Evolutionary conservation across 1,139 yeast species (phyloP).

Genomic region (Hyphopichia fennica): DNA sequence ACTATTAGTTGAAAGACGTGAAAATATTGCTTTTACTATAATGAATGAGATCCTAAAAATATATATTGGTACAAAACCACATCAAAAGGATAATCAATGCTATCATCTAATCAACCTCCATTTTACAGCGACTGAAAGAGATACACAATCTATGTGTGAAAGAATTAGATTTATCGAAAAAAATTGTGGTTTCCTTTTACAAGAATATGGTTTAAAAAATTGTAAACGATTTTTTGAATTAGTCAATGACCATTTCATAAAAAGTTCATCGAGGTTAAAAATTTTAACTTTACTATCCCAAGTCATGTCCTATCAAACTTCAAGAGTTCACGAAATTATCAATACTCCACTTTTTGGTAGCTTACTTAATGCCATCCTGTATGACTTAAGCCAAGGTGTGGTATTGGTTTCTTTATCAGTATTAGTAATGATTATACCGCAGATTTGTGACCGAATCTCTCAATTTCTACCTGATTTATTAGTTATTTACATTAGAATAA

Average conservation of each 20-base stretch:
- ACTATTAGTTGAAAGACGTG: constrained; percentile 20
- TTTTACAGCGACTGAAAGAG: constrained; percentile 13
- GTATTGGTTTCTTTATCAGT: constrained; percentile 44
- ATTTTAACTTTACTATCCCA: constrained; percentile 33
- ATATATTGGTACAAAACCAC: constrained; percentile 22
- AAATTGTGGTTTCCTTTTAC: constrained; percentile 42
- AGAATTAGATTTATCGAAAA: constrained; percentile 47
- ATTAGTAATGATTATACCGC: constrained; percentile 57
- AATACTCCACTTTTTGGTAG: constrained; percentile 41
- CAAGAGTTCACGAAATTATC: constrained; percentile 31
- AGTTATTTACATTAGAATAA: constrained; percentile 45
- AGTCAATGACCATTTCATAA: constrained; percentile 30
- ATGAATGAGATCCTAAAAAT: constrained; percentile 30
- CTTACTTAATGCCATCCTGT: constrained; percentile 40
- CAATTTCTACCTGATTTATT: constrained; percentile 43
- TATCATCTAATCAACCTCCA: constrained; percentile 19
- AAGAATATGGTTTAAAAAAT: constrained; percentile 37
- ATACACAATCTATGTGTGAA: constrained; percentile 42
- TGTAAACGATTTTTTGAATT: constrained; percentile 32
- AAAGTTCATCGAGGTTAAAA: constrained; percentile 32
- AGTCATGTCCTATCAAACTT: constrained; percentile 26
- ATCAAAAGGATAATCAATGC: constrained; percentile 9
- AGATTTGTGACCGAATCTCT: constrained; percentile 38
- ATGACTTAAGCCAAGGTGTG: constrained; percentile 45
- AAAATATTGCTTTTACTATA: constrained; percentile 23